Conservation (phyloP, 2,329 filamentous ascomycete species). For the Xylaria sp. region DNA sequence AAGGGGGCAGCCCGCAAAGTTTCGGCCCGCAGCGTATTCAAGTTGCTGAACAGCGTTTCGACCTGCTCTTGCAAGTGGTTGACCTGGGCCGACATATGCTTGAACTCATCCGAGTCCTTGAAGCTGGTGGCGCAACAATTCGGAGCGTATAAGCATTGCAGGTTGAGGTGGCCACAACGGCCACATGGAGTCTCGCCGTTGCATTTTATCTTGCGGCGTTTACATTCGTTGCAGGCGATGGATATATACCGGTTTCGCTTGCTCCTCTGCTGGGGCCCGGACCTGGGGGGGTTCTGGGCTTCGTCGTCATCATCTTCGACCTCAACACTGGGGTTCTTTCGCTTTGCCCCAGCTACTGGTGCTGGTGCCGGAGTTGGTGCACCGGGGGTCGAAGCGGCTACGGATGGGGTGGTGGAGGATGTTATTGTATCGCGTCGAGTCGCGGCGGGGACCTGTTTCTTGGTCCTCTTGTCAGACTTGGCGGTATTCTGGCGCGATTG, state of each 20-base stretch:
- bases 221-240: slow-evolving; percentile 76
- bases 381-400: slow-evolving; percentile 26
- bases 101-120: slow-evolving; percentile 93
- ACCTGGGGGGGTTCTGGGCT: slow-evolving; percentile 37
- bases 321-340: slow-evolving; percentile 41
- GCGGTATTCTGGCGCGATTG: slow-evolving; percentile 22
- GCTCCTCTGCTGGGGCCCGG: slow-evolving; percentile 58
- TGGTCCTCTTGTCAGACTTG: slow-evolving; percentile 32
- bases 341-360: slow-evolving; percentile 40
- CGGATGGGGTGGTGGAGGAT: slow-evolving; percentile 26
- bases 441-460: slow-evolving; percentile 24
- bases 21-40: slow-evolving; percentile 73
- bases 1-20: slow-evolving; percentile 50
- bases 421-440: slow-evolving; percentile 28
- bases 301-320: slow-evolving; percentile 39
- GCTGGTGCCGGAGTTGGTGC: slow-evolving; percentile 20
- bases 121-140: slow-evolving; percentile 80
- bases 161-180: slow-evolving; percentile 74
- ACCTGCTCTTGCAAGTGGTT: slow-evolving; percentile 84
- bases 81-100: slow-evolving; percentile 80
- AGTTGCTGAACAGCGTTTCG: slow-evolving; percentile 75
- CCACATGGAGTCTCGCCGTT: slow-evolving; percentile 76
- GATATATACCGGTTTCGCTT: slow-evolving; percentile 72
- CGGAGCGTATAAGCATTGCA: slow-evolving; percentile 72
- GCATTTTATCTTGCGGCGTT: slow-evolving; percentile 79